Percentiles rank a stretch among this genome's conserved stretches.
phyloP scores from a whole-genome alignment of 2,329 filamentous ascomycete genomes.

The Hansfordia pulvinata region DNA sequence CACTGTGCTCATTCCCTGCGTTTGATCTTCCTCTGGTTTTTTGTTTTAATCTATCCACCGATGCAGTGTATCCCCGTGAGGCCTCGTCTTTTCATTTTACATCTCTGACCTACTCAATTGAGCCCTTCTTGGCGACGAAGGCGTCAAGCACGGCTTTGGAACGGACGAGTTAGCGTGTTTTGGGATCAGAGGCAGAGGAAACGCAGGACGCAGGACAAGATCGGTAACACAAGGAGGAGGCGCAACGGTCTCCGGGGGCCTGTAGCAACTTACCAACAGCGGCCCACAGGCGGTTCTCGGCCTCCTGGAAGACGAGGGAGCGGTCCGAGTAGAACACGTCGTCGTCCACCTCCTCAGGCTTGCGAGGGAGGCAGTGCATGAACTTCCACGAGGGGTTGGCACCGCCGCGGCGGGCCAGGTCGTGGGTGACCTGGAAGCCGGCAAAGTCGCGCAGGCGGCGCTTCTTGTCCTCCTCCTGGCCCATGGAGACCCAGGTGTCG shows the following conservation, averaged over 20 bases:
- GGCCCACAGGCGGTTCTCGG: slow-evolving; percentile 88
- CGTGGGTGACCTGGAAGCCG: slow-evolving; percentile 83
- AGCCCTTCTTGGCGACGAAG: slow-evolving; percentile 91
- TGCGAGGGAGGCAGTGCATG: slow-evolving; percentile 93
- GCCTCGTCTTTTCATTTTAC: slow-evolving; percentile 4
- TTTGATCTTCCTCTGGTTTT: too few relatives aligned
- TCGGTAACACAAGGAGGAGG: too few relatives aligned
- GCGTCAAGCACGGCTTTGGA: slow-evolving; percentile 60
- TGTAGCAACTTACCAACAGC: slow-evolving; percentile 50
- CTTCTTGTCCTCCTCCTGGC: slow-evolving; percentile 74
- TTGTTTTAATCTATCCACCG: too few relatives aligned
- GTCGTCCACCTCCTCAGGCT: slow-evolving; percentile 84
- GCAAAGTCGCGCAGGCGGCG: slow-evolving; percentile 69
- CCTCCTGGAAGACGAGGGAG: slow-evolving; percentile 85
- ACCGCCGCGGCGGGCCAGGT: slow-evolving; percentile 70
- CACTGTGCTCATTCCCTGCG: too few relatives aligned
- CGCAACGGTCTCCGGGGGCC: too few relatives aligned
- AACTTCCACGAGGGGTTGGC: slow-evolving; percentile 90
- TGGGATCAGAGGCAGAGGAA: slow-evolving; percentile 1
- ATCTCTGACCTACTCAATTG: too few relatives aligned
- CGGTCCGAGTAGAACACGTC: slow-evolving; percentile 83
- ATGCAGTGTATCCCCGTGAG: too few relatives aligned
- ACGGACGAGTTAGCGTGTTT: slow-evolving; percentile 4
- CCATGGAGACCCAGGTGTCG: slow-evolving; percentile 98
- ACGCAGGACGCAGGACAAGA: too few relatives aligned